Conservation (phyloP, 805 yeast genomes). For the Spathaspora sp. region DNA sequence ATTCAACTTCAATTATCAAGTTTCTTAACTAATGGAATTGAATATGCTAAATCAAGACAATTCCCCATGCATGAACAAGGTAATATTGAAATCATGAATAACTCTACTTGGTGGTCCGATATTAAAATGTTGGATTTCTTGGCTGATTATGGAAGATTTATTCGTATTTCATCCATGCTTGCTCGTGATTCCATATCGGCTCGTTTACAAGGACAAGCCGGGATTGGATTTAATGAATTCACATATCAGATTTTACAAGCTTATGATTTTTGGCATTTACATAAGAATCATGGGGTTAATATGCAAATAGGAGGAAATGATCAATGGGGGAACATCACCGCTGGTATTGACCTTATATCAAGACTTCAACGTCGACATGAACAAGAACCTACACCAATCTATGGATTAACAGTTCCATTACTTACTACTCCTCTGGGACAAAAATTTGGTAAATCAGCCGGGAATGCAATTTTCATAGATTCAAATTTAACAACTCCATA, state of each 20-base stretch:
- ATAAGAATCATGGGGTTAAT: slow-evolving; percentile 52
- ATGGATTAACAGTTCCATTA: slow-evolving; percentile 86
- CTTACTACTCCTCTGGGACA: slow-evolving; percentile 86
- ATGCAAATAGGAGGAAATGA: slow-evolving; percentile 95
- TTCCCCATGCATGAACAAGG: slow-evolving; percentile 34
- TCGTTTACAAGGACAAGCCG: slow-evolving; percentile 63
- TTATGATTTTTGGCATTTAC: slow-evolving; percentile 84
- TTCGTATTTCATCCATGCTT: slow-evolving; percentile 83
- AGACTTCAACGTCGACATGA: slow-evolving; percentile 38
- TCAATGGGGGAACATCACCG: slow-evolving; percentile 97
- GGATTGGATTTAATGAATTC: slow-evolving; percentile 92
- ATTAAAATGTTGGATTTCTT: slow-evolving; percentile 75
- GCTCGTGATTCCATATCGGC: slow-evolving; percentile 83
- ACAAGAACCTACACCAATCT: slow-evolving; percentile 33
- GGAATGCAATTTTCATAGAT: slow-evolving; percentile 90
- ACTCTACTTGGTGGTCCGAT: slow-evolving; percentile 82
- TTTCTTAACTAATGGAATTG: slow-evolving; percentile 60
- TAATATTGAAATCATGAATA: slow-evolving; percentile 49
- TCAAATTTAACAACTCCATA: slow-evolving; percentile 71
- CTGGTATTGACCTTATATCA: slow-evolving; percentile 85
- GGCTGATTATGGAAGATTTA: slow-evolving; percentile 69
- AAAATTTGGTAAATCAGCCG: slow-evolving; percentile 95
- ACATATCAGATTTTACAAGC: slow-evolving; percentile 92
- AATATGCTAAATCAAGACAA: slow-evolving; percentile 55
- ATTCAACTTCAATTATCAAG: slow-evolving; percentile 59